Evolutionary conservation across 2,329 filamentous ascomycete genomes (phyloP).

Genomic region (Cryphonectria japonica): DNA sequence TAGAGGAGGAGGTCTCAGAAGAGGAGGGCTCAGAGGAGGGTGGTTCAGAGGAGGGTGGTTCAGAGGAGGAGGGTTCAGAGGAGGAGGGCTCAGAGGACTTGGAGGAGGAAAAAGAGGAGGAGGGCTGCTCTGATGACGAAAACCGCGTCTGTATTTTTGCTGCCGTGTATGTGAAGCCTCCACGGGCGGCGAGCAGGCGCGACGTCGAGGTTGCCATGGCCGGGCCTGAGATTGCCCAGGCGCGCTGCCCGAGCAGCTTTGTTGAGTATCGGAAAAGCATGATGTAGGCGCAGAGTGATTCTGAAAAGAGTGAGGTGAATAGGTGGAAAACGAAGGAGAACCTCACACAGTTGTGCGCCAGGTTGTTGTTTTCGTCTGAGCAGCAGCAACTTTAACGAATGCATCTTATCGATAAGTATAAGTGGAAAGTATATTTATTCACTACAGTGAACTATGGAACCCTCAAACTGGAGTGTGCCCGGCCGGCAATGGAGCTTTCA

Average conservation of each 20-base stretch:
- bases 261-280: background rate
- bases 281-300: background rate
- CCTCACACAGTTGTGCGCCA: background rate
- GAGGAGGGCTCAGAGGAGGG: no score
- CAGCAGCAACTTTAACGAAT: background rate
- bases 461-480: background rate
- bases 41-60: background rate
- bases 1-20: no score
- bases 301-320: background rate
- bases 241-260: background rate
- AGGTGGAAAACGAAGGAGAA: background rate
- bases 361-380: background rate
- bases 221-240: background rate
- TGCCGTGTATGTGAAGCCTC: background rate
- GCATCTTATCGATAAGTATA: constrained; percentile 3
- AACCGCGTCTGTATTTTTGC: background rate
- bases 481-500: constrained; percentile 6
- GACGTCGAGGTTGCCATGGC: background rate
- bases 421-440: background rate
- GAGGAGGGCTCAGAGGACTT: no score
- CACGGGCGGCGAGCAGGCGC: background rate
- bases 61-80: background rate
- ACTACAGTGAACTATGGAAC: no score
- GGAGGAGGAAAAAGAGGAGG: background rate
- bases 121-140: background rate